These are phyloP conservation scores for Phyllosticta ampelicida DNA, from an alignment of 2,329 filamentous ascomycete genomes.

Conservation along the genomic window DNA sequence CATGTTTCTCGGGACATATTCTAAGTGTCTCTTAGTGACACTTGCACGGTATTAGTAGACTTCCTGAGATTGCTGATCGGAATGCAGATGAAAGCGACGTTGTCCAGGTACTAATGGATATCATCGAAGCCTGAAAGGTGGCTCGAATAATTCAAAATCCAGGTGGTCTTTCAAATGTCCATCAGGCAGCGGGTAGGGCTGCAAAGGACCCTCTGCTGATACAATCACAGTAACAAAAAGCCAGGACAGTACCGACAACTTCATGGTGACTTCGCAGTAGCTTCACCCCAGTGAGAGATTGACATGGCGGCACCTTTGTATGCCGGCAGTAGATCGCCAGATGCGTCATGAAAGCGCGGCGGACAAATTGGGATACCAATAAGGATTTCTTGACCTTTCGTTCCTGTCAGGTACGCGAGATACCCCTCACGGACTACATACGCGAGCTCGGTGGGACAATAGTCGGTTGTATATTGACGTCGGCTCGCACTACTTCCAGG, in stretches of 20 bases:
- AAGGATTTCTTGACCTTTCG: neutral
- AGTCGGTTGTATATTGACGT: neutral
- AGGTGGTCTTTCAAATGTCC: neutral
- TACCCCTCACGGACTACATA: neutral
- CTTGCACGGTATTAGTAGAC: slow-evolving; percentile 38
- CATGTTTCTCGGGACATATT: slow-evolving; percentile 30
- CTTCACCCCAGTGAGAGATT: neutral
- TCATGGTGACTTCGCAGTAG: neutral
- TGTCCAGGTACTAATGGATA: slow-evolving; percentile 23
- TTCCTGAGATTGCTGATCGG: slow-evolving; percentile 31
- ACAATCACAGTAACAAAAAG: neutral
- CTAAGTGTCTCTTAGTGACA: slow-evolving; percentile 31
- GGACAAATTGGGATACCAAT: neutral
- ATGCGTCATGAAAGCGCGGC: neutral
- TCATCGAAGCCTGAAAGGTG: slow-evolving; percentile 15
- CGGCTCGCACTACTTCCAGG: neutral
- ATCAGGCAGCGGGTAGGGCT: neutral
- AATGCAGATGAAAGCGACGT: slow-evolving; percentile 36
- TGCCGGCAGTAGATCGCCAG: neutral
- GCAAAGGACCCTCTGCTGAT: neutral
- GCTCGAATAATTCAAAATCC: slow-evolving; percentile 15
- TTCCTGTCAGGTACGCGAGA: neutral
- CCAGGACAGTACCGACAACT: neutral
- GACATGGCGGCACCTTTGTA: neutral
- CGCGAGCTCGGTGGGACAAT: neutral